phyloP scores from a whole-genome alignment of 345 rosid species.

The Dipteronia sinensis region DNA sequence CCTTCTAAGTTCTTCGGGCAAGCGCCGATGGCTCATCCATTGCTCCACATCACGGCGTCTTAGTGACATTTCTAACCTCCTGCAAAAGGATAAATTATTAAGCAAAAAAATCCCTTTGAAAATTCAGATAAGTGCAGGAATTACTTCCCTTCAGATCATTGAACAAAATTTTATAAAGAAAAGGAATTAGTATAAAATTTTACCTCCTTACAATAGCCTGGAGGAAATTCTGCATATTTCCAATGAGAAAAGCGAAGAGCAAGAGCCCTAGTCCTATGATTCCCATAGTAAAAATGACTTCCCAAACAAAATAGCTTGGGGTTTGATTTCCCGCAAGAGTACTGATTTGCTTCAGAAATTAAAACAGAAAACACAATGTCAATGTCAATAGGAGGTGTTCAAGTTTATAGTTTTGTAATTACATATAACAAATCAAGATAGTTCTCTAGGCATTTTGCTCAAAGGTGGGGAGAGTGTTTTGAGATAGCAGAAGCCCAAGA shows the following conservation, averaged over 20 bases:
- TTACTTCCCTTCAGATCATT: neutral
- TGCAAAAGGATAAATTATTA: slow-evolving; percentile 26
- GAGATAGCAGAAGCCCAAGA: too few relatives aligned
- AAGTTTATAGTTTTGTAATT: neutral
- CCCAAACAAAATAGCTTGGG: slow-evolving; percentile 81
- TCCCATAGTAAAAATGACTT: slow-evolving; percentile 86
- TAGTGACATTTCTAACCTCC: slow-evolving; percentile 82
- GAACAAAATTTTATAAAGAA: neutral
- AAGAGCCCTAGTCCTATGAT: slow-evolving; percentile 82
- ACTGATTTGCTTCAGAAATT: slow-evolving; percentile 80
- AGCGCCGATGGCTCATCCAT: slow-evolving; percentile 91
- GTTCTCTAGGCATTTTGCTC: too few relatives aligned
- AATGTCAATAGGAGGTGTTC: slow-evolving; percentile 13
- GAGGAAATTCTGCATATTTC: slow-evolving; percentile 96
- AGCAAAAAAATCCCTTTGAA: neutral
- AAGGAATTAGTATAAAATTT: neutral
- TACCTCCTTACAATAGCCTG: slow-evolving; percentile 86
- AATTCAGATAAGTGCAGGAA: neutral
- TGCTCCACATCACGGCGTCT: slow-evolving; percentile 92
- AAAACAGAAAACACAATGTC: slow-evolving; percentile 7
- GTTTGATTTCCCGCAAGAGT: slow-evolving; percentile 85
- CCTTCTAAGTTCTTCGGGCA: slow-evolving; percentile 73
- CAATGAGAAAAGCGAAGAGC: slow-evolving; percentile 91
- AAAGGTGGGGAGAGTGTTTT: too few relatives aligned
- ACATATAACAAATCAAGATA: neutral